Base-by-base conservation (phyloP, 768 basidiomycete species). In the Hydnomerulius pinastri region DNA sequence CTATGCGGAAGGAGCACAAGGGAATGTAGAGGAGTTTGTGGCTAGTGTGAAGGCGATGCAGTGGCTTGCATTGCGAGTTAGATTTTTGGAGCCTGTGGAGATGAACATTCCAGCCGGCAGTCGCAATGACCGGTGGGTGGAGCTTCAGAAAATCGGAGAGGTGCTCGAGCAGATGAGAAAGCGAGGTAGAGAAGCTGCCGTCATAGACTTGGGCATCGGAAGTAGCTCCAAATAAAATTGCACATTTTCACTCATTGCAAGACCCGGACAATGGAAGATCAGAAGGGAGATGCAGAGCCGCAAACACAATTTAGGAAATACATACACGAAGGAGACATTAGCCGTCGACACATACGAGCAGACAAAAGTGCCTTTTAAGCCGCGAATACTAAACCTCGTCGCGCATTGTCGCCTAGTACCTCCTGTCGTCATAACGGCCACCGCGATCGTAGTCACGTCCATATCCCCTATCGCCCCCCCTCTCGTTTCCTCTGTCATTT, bases 1-100 rank as follows among this genome's bases (percentile, higher is more conserved):
- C 37, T 91, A 88, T 48, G 83, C 77, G n/a, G 73, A 82, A 62
- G 87, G 87, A 7, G 57, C 57, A 17, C 70, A 72, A 36, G 67
- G 73, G 7, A 69, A 77, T 40, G 71, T 89, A 11, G 77, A 83
- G 58, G 81, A 84, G 56, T 88, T 88, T 56, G 78, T 86, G 1
- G 69, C 62, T 17, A 85, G 83, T 44, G 77, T 90, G 47, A 87
- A 85, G 61, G 76, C 73, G 17, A 87, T 89, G 87, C 85, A 89
- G 59, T 90, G 88, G 89, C 71, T 90, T 1, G 87, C 87, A 9
- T 65, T 90, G 53, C 74, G 78, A 47, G 67, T 86, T 5, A 67
- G 87, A 20, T 85, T 87, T 57, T 62, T 82, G 17, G 84, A 86
- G 57, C 69, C 76, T 11, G 33, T 78, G 5, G 64, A 60, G 50